Evolutionary conservation across 768 basidiomycete species (phyloP).

Genomic region (Suillus brevipes): DNA sequence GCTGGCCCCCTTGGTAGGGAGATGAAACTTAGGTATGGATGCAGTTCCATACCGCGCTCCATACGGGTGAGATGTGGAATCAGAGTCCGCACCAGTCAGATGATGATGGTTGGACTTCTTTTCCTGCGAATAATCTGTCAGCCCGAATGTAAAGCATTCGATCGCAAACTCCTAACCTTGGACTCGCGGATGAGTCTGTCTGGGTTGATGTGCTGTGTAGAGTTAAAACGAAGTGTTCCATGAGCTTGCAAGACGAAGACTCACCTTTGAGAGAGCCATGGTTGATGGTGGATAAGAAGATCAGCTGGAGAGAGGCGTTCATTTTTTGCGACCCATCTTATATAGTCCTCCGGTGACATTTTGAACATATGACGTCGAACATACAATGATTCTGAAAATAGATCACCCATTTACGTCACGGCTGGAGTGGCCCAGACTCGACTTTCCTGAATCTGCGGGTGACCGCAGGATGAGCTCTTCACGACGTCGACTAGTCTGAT

Average conservation of each 20-base stretch:
- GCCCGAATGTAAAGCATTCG: background rate
- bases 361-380: too few species aligned
- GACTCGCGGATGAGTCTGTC: constrained; percentile 62
- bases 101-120: constrained; percentile 40
- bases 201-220: constrained; percentile 61
- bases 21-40: constrained; percentile 68
- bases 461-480: too few species aligned
- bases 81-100: constrained; percentile 36
- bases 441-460: too few species aligned
- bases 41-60: constrained; percentile 65
- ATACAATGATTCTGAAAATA: too few species aligned
- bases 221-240: constrained; percentile 6
- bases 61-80: constrained; percentile 45
- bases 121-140: constrained; percentile 38
- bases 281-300: background rate
- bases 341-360: background rate
- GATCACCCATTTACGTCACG: too few species aligned
- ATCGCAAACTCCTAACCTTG: constrained; percentile 37
- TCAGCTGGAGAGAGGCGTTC: background rate
- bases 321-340: background rate
- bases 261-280: constrained; percentile 66
- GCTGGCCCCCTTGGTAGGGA: constrained; percentile 60
- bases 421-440: too few species aligned
- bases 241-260: background rate
- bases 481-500: too few species aligned